A percentile compares a stretch with the other conserved stretches of the same genome.
These are phyloP conservation scores for Brettanomyces nanus DNA, from an alignment of 805 yeast species.

Conservation along the genomic window DNA sequence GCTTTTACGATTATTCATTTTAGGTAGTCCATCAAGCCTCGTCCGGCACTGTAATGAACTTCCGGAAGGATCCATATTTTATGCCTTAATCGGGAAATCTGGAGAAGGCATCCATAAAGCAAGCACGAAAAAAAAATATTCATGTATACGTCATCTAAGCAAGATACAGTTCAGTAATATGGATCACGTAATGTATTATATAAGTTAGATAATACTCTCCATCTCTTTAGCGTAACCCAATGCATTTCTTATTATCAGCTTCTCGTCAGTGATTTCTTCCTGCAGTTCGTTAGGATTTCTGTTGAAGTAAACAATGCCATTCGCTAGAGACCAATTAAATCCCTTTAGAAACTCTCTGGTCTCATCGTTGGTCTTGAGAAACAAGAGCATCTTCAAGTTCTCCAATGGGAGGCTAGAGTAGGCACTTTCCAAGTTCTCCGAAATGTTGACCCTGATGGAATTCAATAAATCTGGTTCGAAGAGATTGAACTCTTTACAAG, in stretches of 20 bases:
- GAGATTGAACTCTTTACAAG: slow-evolving; percentile 67
- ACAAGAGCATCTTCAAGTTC: slow-evolving; percentile 75
- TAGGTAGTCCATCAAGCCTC: no score
- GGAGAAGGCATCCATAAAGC: no score
- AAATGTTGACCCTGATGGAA: slow-evolving; percentile 81
- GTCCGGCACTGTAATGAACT: no score
- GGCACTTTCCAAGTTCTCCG: slow-evolving; percentile 72
- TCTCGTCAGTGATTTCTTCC: slow-evolving; percentile 30
- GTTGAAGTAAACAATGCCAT: slow-evolving; percentile 43
- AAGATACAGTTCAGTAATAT: no score
- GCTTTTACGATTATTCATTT: no score
- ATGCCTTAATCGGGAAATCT: no score
- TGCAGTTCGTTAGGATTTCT: slow-evolving; percentile 17
- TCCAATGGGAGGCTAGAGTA: slow-evolving; percentile 69
- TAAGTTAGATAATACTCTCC: slow-evolving; percentile 83
- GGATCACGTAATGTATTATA: no score
- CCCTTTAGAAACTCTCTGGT: slow-evolving; percentile 45
- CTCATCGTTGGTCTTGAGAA: slow-evolving; percentile 46
- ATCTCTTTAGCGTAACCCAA: slow-evolving; percentile 82
- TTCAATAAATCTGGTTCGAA: slow-evolving; percentile 68
- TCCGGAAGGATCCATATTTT: no score
- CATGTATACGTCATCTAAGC: no score
- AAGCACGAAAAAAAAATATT: no score
- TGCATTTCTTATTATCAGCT: slow-evolving; percentile 57
- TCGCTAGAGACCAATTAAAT: slow-evolving; percentile 49